These are phyloP conservation scores for Turnera subulata DNA, from an alignment of 345 rosid species.

Conservation along the genomic window DNA sequence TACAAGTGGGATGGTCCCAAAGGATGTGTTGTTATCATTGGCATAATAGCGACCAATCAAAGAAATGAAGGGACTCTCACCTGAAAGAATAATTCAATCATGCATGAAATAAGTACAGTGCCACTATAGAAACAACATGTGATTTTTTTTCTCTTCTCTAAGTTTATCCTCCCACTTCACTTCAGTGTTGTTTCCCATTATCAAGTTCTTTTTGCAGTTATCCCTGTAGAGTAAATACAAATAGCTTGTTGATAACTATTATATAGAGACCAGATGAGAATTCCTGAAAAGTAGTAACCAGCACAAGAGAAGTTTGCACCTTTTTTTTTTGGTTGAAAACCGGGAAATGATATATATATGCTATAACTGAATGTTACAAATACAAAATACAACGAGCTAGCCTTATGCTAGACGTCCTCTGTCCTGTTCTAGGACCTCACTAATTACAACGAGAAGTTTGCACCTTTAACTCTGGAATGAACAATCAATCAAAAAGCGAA, in stretches of 20 bases:
- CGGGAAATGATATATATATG: no score
- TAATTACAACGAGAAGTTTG: no score
- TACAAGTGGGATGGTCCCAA: conserved; percentile 52
- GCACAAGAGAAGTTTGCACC: neutral
- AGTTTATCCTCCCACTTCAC: conserved; percentile 2
- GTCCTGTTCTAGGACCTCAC: no score
- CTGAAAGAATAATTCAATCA: conserved; percentile 38
- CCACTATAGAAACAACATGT: conserved; percentile 28
- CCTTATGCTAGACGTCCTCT: no score
- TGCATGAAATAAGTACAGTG: conserved; percentile 44
- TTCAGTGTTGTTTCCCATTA: conserved; percentile 29
- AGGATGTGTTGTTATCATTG: conserved; percentile 35
- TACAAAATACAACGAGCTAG: no score
- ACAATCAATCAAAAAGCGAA: neutral
- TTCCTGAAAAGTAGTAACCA: neutral
- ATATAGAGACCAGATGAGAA: conserved; percentile 8
- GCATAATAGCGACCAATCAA: conserved; percentile 39
- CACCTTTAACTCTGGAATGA: no score
- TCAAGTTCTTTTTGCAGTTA: conserved; percentile 14
- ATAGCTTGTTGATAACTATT: conserved; percentile 4
- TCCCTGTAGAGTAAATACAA: conserved; percentile 15
- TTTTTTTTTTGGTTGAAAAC: no score
- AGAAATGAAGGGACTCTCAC: conserved; percentile 27
- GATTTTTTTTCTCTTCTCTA: conserved; percentile 14
- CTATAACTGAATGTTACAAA: no score